Base-by-base conservation (phyloP, 805 yeast species). In the Barnettozyma pratensis region DNA sequence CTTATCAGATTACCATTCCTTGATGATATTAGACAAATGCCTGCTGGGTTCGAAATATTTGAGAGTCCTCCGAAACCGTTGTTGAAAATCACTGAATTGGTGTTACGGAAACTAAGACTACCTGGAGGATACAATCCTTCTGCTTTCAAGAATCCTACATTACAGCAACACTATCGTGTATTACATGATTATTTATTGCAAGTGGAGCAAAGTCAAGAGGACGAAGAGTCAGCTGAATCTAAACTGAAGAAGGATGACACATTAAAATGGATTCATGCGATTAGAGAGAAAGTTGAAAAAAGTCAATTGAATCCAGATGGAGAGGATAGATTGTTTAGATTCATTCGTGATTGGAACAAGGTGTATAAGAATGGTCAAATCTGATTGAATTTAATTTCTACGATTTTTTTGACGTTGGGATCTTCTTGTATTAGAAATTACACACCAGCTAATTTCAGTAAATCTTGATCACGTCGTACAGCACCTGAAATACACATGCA, bases 11-110 rank as follows among this genome's bases (percentile, higher is more conserved):
- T 87, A 26, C 97, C 98, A 1, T 85, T 77, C 71, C 66, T 79
- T 12, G 95, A 89, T 55, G 92, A 88, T 61, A 65, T 89, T 4
- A 71, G 97, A 45, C 72, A 76, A 34, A 63, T 80, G 4, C 97
- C 97, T 0, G 66, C 65, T 5, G 50, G 53, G 1, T 53, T 39
- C 30, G 53, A 48, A 11, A 10, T 42, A 10, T 8, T n/a, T n/a
- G 34, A 44, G 10, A 47, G 44, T 28, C 42, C 47, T 10, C 39
- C 53, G 30, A 41, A 41, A 8, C 46, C 52, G 37, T 37, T 60
- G 35, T 42, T 41, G 25, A 30, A 40, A 4, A 48, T 61, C 28
- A 54, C 62, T 1, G 65, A 65, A 30, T 50, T 60, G 9, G 52
- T 61, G 49, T 11, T 63, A 53, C 36, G 64, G n/a, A 69, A 68